Conservation (phyloP, 129 eudicot genomes). For the Centella asiatica region DNA sequence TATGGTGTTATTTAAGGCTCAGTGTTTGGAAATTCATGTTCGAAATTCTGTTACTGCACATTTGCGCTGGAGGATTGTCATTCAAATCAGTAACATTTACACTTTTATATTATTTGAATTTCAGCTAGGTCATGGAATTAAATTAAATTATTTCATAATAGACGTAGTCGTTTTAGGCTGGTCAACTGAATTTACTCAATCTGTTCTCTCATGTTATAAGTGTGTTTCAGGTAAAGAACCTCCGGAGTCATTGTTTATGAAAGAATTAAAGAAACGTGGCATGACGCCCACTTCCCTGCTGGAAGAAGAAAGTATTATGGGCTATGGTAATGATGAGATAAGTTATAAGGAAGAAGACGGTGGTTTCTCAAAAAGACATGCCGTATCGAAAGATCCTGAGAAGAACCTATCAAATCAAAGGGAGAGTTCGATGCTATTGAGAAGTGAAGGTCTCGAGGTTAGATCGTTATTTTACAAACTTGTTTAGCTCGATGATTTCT, state of each 20-base stretch:
- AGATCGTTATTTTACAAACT: conserved; percentile 1
- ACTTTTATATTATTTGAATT: too few relatives aligned
- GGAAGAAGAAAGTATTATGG: conserved; percentile 61
- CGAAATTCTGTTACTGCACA: too few relatives aligned
- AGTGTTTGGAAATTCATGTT: too few relatives aligned
- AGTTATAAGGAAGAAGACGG: conserved; percentile 64
- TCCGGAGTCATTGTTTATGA: conserved; percentile 93
- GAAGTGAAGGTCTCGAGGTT: conserved; percentile 99
- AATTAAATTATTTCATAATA: background rate
- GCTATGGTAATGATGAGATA: conserved; percentile 40
- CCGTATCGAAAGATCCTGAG: conserved; percentile 53
- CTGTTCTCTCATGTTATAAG: background rate
- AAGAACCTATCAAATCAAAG: conserved; percentile 59
- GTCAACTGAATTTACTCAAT: background rate
- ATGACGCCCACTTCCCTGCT: conserved; percentile 84
- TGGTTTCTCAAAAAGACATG: conserved; percentile 53
- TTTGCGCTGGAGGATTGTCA: too few relatives aligned
- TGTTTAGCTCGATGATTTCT: background rate
- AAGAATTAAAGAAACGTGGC: conserved; percentile 76
- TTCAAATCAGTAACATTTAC: too few relatives aligned
- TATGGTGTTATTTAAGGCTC: too few relatives aligned
- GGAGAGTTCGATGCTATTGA: conserved; percentile 74
- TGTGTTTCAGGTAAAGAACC: conserved; percentile 71
- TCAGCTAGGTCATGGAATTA: too few relatives aligned
- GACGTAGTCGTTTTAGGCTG: conserved; percentile 2